Conservation (phyloP, 306 rosid genomes). For the Vachellia collinsii region DNA sequence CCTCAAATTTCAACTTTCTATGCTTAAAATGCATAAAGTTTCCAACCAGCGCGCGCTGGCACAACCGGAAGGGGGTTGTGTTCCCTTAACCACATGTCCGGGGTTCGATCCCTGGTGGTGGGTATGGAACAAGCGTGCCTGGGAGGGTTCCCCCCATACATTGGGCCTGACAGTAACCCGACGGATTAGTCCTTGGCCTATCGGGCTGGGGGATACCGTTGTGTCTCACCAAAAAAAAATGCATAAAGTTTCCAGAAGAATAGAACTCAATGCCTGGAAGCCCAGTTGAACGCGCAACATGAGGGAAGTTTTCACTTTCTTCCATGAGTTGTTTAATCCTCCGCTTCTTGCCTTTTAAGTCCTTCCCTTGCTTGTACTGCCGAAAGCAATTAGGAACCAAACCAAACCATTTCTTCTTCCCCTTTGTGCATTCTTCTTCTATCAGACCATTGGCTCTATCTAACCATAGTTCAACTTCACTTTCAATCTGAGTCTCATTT, state of each 20-base stretch:
- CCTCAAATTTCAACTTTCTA: neutral
- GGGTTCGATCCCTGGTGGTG: too few relatives aligned
- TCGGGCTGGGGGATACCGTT: too few relatives aligned
- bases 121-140: too few relatives aligned
- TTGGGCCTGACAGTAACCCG: too few relatives aligned
- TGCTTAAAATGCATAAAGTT: neutral
- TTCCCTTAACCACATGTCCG: too few relatives aligned
- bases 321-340: neutral
- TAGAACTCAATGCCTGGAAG: constrained; percentile 9
- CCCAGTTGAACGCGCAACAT: neutral
- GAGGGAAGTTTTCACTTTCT: neutral
- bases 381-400: constrained; percentile 2
- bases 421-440: neutral
- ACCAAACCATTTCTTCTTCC: neutral
- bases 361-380: constrained; percentile 13
- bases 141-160: too few relatives aligned
- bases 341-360: neutral
- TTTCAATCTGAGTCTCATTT: neutral
- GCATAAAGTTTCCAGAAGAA: constrained; percentile 4
- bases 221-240: too few relatives aligned
- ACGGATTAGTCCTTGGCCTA: too few relatives aligned
- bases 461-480: neutral
- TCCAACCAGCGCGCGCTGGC: too few relatives aligned
- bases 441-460: neutral
- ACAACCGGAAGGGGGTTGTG: too few relatives aligned